A percentile compares a stretch with the other conserved stretches of the same genome.
Evolutionary conservation across 352 stramenopile species (phyloP).

Genomic region (Detonula confervacea): DNA sequence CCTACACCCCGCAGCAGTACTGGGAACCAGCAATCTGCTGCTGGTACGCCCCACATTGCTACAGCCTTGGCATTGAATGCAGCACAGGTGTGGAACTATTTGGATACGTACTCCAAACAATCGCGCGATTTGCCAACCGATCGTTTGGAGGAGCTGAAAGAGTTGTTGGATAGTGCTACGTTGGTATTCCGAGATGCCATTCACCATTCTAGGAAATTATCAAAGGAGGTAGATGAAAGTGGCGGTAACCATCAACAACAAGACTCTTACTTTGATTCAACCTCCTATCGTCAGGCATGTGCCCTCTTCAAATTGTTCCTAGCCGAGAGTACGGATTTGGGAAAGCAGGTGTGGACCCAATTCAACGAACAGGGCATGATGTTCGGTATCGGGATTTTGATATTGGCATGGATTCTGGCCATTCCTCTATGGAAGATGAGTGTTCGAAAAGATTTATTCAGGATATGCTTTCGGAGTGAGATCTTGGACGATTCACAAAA

Average conservation of each 20-base stretch:
- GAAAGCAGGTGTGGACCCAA: conserved; percentile 80
- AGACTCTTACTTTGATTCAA: conserved; percentile 36
- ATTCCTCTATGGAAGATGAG: conserved; percentile 41
- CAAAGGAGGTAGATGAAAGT: not conserved
- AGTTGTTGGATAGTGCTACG: conserved; percentile 68
- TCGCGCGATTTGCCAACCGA: conserved; percentile 67
- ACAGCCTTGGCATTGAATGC: conserved; percentile 78
- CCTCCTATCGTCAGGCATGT: conserved; percentile 64
- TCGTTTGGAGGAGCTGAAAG: conserved; percentile 63
- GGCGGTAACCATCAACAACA: conserved; percentile 5
- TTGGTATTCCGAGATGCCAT: conserved; percentile 62
- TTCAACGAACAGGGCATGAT: conserved; percentile 83
- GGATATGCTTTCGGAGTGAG: not conserved
- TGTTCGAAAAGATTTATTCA: conserved; percentile 23
- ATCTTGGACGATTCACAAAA: not conserved
- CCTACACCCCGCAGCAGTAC: conserved; percentile 49
- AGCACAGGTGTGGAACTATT: conserved; percentile 82
- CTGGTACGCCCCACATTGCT: conserved; percentile 75
- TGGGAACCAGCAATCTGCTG: conserved; percentile 85
- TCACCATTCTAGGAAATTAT: conserved; percentile 18
- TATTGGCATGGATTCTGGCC: conserved; percentile 51
- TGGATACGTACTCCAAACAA: conserved; percentile 72
- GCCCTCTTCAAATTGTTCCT: conserved; percentile 81
- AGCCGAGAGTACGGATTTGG: conserved; percentile 69
- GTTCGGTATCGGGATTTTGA: conserved; percentile 59